phyloP scores from a whole-genome alignment of 129 eudicot species.

The Tagetes erecta region DNA sequence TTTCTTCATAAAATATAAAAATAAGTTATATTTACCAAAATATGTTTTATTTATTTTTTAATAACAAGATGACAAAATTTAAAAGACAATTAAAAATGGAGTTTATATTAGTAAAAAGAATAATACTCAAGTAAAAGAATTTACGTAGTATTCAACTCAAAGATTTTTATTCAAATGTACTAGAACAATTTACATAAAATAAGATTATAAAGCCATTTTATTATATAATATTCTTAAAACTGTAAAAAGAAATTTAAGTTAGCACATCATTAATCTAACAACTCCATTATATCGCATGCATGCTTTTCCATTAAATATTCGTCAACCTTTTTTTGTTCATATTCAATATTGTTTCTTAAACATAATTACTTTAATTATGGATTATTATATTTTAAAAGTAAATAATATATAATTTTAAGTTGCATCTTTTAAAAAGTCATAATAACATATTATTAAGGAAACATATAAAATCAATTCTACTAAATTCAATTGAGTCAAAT shows the following conservation, averaged over 20 bases:
- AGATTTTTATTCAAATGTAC: neutral
- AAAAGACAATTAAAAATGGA: no score
- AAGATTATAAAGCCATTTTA: neutral
- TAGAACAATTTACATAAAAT: neutral
- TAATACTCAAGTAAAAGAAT: neutral
- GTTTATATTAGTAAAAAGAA: no score
- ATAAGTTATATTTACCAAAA: no score
- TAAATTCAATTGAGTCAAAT: neutral
- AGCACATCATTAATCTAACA: conserved; percentile 12
- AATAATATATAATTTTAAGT: neutral
- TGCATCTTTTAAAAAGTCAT: neutral
- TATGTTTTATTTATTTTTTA: no score
- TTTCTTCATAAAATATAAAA: no score
- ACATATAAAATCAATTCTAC: neutral
- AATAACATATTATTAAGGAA: neutral
- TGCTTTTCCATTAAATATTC: no score
- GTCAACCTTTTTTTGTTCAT: no score
- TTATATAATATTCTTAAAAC: neutral
- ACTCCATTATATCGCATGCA: conserved; percentile 1
- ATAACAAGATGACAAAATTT: no score
- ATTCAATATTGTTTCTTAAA: no score
- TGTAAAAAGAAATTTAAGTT: neutral
- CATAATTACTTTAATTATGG: no score
- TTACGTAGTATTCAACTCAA: neutral
- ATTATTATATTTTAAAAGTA: no score